These are phyloP conservation scores for Nakaseomyces kungkrabaensis DNA, from an alignment of 1,139 yeast species.

Conservation along the genomic window DNA sequence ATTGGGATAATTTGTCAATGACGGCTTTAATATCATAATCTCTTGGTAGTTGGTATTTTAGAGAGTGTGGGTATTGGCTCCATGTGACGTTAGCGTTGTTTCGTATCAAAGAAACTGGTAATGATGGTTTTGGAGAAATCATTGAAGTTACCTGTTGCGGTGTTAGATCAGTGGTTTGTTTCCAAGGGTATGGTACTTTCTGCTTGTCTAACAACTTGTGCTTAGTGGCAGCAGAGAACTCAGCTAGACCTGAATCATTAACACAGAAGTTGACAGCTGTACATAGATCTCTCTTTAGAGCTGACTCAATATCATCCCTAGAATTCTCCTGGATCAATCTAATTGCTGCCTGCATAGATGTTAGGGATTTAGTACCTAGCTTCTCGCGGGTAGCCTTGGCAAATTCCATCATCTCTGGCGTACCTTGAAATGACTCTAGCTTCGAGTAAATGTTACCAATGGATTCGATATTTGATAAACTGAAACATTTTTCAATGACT, in stretches of 20 bases:
- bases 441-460: constrained; percentile 54
- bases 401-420: constrained; percentile 48
- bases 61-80: constrained; percentile 44
- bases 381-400: constrained; percentile 51
- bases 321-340: constrained; percentile 60
- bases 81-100: constrained; percentile 21
- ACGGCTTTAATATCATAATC: constrained; percentile 39
- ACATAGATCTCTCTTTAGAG: constrained; percentile 63
- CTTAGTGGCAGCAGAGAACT: constrained; percentile 44
- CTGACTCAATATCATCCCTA: constrained; percentile 48
- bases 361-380: constrained; percentile 50
- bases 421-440: constrained; percentile 34
- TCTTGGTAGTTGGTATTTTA: constrained; percentile 67
- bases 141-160: constrained; percentile 25
- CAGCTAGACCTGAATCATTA: constrained; percentile 51
- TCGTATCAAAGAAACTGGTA: constrained; percentile 18
- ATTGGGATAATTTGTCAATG: constrained; percentile 44
- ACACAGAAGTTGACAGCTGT: constrained; percentile 69
- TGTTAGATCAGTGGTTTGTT: constrained; percentile 17
- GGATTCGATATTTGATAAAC: constrained; percentile 35
- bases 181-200: constrained; percentile 40
- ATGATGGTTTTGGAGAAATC: constrained; percentile 22
- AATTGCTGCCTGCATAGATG: constrained; percentile 68
- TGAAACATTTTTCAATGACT: constrained; percentile 61
- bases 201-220: constrained; percentile 52